Evolutionary conservation across 2,329 filamentous ascomycete genomes (phyloP), one percentile per base, ranked within the genome.

Genomic region (Exophiala bonariae): DNA sequence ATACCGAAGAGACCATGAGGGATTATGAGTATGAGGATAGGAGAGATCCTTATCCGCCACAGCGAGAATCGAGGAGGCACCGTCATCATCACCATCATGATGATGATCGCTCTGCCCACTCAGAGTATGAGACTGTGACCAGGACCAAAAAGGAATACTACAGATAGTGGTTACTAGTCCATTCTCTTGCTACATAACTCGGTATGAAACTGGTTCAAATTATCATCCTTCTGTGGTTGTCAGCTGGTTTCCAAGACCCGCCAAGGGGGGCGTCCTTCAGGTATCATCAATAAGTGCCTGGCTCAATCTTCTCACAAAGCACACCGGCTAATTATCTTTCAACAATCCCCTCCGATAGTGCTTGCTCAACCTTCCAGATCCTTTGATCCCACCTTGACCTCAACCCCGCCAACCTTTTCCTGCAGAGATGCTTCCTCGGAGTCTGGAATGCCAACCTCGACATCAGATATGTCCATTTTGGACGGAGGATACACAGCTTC

Each of bases 401-500:
- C 47, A 18, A 53, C 39, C 10, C 34, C 46, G 14, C 33, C 36
- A 3, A 16, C 19, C 39, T 53, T 53, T 39, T 53, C 50, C 19
- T 44, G 37, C 16, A 45, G 40, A 1, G 42, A 47, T 17, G 35
- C 50, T 28, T 53, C 40, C 14, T 53, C 50, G 3, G 50, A 49
- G 18, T 44, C 41, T 14, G 42, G 22, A 40, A 44, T 35, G 13
- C 42, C 42, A 10, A 53, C 38, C 34, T 53, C 50, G 13, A 53
- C 23, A 30, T 53, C 50, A 13, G 19, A 30, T 5, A 20, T 16
- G 28, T 47, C 33, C 18, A 37, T 59, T 19, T 60, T 63, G 35
- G 67, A 60, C 20, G 63, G 61, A 14, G 67, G 68, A 45, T 67
- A 66, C 1, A 70, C 66, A 10, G 68, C 65, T 35, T 60, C 58